Evolutionary conservation across 2,329 filamentous ascomycete species (phyloP), one percentile per base, ranked within the genome.

Genomic region (Ustilaginoidea virens): DNA sequence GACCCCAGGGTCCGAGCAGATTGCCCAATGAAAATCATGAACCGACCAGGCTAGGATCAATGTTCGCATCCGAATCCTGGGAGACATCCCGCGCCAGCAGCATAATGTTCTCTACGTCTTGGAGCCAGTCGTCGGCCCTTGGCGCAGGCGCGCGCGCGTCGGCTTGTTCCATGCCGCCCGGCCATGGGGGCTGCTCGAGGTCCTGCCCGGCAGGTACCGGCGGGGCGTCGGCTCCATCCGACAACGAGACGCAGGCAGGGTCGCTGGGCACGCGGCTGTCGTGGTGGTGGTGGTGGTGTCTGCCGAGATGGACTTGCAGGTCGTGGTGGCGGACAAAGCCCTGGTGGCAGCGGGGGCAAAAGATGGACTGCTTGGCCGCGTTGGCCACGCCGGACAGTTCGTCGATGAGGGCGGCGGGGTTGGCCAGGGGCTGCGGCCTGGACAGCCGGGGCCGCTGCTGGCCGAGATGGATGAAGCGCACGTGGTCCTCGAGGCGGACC

Each of bases 391-490:
- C 61, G 1, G 56, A 51, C 7, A 67, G 39, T 25, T 58, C 53
- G 17, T 61, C 55, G 14, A 67, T 43, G 9, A 60, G 37, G 26
- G 53, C 50, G 4, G 34, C 22, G 2, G 39, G 31, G 7, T 41
- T 17, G 15, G 13, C 22, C 7, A 37, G 23, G 11, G 27, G 24
- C 25, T 36, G 32, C 22, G 39, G 30, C 31, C 39, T 39, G 29
- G 38, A 44, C 23, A 47, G 33, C 33, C 43, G 41, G 19, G 62
- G 61, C 9, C 67, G 59, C 31, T 60, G 53, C 11, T 53, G 44
- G n/a, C 74, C 33, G 16, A 93, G 59, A 48, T 96, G 87, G 14
- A 81, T 69, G 27, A 78, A 83, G 13, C 81, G 74, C 25, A 94
- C 66, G 47, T 96, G 87, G 39, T 90, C 79, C 49, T 87, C 80